Conservation (phyloP, 139 green algal genomes). For the Coelastrella sp. region DNA sequence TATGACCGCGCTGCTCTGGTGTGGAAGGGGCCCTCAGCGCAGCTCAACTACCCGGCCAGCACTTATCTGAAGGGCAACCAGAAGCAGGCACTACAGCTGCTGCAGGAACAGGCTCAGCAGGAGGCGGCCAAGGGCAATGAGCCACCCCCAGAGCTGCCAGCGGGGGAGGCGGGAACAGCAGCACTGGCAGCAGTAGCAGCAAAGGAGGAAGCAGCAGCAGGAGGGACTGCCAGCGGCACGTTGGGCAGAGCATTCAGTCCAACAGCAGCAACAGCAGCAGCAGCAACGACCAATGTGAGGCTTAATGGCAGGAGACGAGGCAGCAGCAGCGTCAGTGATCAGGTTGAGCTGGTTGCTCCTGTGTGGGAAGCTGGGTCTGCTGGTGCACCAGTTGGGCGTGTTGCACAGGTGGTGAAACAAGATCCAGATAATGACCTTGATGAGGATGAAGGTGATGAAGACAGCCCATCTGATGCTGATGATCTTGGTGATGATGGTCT, state of each 20-base stretch:
- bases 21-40: constrained; percentile 34
- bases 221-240: not conserved
- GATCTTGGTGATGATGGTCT: not conserved
- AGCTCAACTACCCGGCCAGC: constrained; percentile 36
- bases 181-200: constrained; percentile 32
- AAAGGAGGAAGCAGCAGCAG: constrained; percentile 21
- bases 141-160: constrained; percentile 26
- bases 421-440: too few species aligned
- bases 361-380: not conserved
- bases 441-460: not conserved
- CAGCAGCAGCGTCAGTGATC: constrained; percentile 25
- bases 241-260: not conserved
- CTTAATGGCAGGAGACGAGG: not conserved
- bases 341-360: not conserved
- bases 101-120: constrained; percentile 15
- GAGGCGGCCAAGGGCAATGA: constrained; percentile 17
- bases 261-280: not conserved
- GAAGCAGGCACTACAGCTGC: constrained; percentile 1
- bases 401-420: not conserved
- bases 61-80: constrained; percentile 30
- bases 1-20: constrained; percentile 43
- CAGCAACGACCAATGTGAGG: not conserved
- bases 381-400: not conserved
- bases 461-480: not conserved
- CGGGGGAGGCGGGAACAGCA: constrained; percentile 12